Base-by-base conservation (phyloP, 345 rosid genomes). In the Gossypium raimondii region DNA sequence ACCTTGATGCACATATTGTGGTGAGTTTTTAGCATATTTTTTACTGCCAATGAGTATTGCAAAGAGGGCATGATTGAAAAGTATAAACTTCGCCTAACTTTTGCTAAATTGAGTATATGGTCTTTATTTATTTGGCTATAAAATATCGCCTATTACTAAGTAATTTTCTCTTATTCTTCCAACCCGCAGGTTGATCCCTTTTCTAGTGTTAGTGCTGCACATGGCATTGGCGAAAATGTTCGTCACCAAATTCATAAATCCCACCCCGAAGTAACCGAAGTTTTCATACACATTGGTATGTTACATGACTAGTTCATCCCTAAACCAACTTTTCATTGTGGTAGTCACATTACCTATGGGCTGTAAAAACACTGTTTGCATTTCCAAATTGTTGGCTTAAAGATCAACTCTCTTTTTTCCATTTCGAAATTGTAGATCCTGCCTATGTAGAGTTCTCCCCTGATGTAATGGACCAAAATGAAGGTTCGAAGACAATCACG, bases 1-100 rank as follows among this genome's bases (percentile, higher is more conserved):
- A 89, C 77, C 97, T 94, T 75, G 98, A 92, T 83, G 98, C 89
- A 18, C 98, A 94, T 79, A 92, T 94, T 67, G 98, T 86, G 93
- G 98, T 94, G 67, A 72, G 87, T 77, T 64, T 57, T 75, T 27
- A 16, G 18, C 17, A 18, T 45, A 70, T 51, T 51, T 27, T 51
- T 18, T 17, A 69, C 9, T 67, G 38, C 14, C 6, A 9, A 24
- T 51, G 12, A 69, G 14, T 25, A 27, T 51, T 48, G 56, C 59
- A 17, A 48, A 3, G 56, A 68, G 58, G 9, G 12, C 18, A 66
- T 66, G 44, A 69, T 13, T 67, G 4, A 24, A 51, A 27, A 27
- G 59, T 51, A 68, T 27, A 27, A 51, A 27, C 47, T 20, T 20
- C 7, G 2, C 18, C 44, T 14, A 50, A 34, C 43, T 27, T 14